Evolutionary conservation across 192 early-diverging fungal species (phyloP), one percentile per base, ranked within the genome.

Genomic region (Mortierella claussenii): DNA sequence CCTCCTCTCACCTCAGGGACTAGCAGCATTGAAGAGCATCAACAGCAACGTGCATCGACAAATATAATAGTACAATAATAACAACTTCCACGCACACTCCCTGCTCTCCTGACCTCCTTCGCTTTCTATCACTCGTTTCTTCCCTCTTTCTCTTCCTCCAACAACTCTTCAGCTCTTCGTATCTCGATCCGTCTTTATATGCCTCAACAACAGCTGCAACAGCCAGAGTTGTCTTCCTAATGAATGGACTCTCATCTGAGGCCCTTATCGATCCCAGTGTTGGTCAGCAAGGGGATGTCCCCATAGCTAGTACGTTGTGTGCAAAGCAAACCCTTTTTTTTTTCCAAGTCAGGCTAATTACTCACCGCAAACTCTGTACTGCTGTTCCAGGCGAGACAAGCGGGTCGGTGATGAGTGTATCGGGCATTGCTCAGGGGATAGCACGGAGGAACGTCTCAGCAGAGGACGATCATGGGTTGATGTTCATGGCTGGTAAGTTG

Each of bases 401-500:
- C 11, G 42, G 33, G 31, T 13, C 17, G 26, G n/a, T 26, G 30
- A 11, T 24, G 28, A 24, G 28, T 30, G 37, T 45, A 21, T 42
- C 60, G 18, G 58, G 58, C 0, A 53, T 69, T 20, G 68, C 68
- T 26, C 43, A 45, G 31, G 70, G 70, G 24, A 42, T 51, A 4
- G 70, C 70, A 20, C 18, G 60, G 4, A 43, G 31, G 24, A 65
- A 75, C 24, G 57, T 65, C 27, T 54, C 70, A 28, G 62, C 70
- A 4, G 46, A 60, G 26, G 60, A 51, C 20, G 57, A 65, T 36
- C 37, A 65, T n/a, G 70, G 65, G 17, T 31, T 75, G 37, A 75
- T 75, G 63, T 65, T 65, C 21, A 75, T 75, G 57, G 63, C 48
- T n/a, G 70, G 70, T 75, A 60, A 10, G 37, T n/a, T n/a, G n/a